phyloP scores from a whole-genome alignment of 495 filamentous ascomycete species.

The Penicillium ochrochloron region DNA sequence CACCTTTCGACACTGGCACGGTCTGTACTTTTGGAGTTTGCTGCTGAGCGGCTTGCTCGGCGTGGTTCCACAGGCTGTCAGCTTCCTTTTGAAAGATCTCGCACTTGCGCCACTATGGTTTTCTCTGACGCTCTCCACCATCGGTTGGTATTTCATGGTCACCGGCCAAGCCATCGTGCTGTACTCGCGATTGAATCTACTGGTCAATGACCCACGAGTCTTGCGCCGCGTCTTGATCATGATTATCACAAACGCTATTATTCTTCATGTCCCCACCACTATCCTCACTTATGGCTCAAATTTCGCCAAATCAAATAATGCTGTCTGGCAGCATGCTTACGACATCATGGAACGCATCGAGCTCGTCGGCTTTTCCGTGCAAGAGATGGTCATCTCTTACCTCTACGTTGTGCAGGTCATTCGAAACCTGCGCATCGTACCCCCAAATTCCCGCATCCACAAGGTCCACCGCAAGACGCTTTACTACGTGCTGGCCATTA shows the following conservation, averaged over 20 bases:
- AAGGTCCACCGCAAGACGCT: conserved; percentile 36
- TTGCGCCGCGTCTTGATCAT: conserved; percentile 37
- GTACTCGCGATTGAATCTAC: conserved; percentile 44
- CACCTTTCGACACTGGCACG: conserved; percentile 44
- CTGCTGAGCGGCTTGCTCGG: conserved; percentile 40
- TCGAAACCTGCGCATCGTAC: conserved; percentile 34
- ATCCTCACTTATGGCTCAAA: conserved; percentile 44
- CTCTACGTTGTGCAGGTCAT: conserved; percentile 52
- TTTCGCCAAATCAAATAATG: conserved; percentile 10
- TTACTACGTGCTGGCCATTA: conserved; percentile 47
- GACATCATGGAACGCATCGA: conserved; percentile 51
- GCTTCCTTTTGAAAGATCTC: conserved; percentile 45
- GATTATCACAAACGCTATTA: conserved; percentile 43
- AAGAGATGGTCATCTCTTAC: conserved; percentile 55
- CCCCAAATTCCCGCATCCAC: conserved; percentile 23
- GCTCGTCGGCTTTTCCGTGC: conserved; percentile 49
- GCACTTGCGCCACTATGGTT: conserved; percentile 28
- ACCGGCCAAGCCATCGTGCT: conserved; percentile 45
- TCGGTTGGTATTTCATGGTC: conserved; percentile 50
- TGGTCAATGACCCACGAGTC: conserved; percentile 36
- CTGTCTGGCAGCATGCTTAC: conserved; percentile 31
- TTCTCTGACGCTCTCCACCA: conserved; percentile 39
- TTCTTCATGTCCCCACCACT: conserved; percentile 46
- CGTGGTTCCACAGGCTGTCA: conserved; percentile 43
- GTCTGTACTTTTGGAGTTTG: conserved; percentile 50